These are phyloP conservation scores for Gardenia jasminoides DNA, from an alignment of 257 asterid genomes.

Conservation along the genomic window DNA sequence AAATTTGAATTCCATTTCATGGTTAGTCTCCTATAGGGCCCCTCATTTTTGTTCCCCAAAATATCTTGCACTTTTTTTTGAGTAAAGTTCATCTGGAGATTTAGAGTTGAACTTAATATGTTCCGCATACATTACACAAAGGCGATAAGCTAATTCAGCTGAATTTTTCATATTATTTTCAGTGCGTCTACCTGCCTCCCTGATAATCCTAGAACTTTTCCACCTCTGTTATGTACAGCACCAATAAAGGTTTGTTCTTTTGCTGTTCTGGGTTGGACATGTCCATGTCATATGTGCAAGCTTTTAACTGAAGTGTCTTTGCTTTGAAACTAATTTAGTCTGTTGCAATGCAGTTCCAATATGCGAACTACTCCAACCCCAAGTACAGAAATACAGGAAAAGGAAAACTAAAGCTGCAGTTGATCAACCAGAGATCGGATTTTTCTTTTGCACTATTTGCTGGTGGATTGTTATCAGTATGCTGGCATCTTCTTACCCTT, in stretches of 20 bases:
- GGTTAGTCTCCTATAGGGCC: too few species aligned
- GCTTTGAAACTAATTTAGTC: background rate
- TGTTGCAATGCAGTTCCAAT: conserved; percentile 66
- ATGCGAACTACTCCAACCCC: conserved; percentile 64
- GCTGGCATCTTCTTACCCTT: background rate
- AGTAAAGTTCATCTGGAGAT: background rate
- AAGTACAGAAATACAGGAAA: conserved; percentile 61
- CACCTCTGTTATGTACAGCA: conserved; percentile 79
- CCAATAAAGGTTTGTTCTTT: conserved; percentile 70
- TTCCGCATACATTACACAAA: too few species aligned
- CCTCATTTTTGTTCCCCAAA: too few species aligned
- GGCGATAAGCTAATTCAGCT: too few species aligned
- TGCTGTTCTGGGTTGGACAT: background rate
- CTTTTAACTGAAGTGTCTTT: background rate
- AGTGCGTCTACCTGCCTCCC: conserved; percentile 69
- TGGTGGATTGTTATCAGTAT: conserved; percentile 77
- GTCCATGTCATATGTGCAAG: background rate
- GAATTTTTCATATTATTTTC: conserved; percentile 17
- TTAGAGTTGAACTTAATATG: too few species aligned
- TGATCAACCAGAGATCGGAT: conserved; percentile 92
- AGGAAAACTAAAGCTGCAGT: conserved; percentile 73
- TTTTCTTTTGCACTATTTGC: conserved; percentile 79
- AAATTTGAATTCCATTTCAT: too few species aligned
- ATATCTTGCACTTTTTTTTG: background rate
- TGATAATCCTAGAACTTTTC: conserved; percentile 55